phyloP scores from a whole-genome alignment of 2,329 filamentous ascomycete species.

The Alternaria panax region DNA sequence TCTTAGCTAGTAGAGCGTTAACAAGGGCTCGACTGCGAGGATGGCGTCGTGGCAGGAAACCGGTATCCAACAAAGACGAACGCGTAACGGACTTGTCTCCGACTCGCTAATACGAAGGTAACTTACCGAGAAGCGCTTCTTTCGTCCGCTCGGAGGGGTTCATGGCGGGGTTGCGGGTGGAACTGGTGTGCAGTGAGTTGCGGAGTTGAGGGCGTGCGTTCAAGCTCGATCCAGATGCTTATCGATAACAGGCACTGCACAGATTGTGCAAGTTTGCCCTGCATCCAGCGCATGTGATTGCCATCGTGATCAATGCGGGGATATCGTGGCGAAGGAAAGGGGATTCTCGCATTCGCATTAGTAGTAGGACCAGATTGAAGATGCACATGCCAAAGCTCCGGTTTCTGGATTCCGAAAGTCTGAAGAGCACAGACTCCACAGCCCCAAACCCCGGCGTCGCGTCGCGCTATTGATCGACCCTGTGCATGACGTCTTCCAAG shows the following conservation, averaged over 20 bases:
- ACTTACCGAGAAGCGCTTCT: slow-evolving; percentile 50
- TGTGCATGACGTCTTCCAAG: slow-evolving; percentile 9
- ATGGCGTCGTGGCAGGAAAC: neutral
- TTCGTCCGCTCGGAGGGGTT: slow-evolving; percentile 53
- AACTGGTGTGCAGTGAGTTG: slow-evolving; percentile 3
- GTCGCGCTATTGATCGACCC: slow-evolving; percentile 6
- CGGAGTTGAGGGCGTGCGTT: slow-evolving; percentile 4
- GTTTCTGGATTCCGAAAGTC: neutral
- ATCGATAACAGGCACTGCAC: slow-evolving; percentile 9
- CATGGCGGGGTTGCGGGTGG: slow-evolving; percentile 37
- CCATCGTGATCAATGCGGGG: neutral
- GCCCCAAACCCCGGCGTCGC: neutral
- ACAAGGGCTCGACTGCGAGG: neutral
- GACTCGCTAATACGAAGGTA: neutral
- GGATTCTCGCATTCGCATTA: neutral
- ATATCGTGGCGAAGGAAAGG: neutral
- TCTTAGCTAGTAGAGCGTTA: slow-evolving; percentile 41
- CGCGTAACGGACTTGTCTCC: neutral
- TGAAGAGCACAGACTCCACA: neutral
- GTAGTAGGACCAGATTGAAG: neutral
- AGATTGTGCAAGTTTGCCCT: neutral
- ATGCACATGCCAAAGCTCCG: neutral
- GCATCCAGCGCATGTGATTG: slow-evolving; percentile 1
- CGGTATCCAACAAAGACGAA: neutral
- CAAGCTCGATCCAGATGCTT: slow-evolving; percentile 3